Evolutionary conservation across 2,329 filamentous ascomycete genomes (phyloP), one percentile per base, ranked within the genome.

Genomic region (Colletotrichum lini): DNA sequence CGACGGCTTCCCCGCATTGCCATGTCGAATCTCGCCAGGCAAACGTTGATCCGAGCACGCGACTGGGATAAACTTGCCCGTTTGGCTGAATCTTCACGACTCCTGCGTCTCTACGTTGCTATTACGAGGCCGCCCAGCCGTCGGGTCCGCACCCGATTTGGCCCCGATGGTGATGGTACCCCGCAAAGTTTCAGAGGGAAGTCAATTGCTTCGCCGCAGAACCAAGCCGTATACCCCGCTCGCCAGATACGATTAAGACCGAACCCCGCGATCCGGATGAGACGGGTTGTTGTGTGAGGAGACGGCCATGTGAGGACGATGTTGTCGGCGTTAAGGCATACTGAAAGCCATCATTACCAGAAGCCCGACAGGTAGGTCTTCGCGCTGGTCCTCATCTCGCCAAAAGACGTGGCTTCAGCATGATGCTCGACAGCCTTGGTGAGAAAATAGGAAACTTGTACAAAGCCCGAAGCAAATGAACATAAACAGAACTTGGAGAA

Each of bases 1-100:
- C 58, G 57, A 67, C 16, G 57, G n/a, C 52, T 68, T 68, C 68
- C 68, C 68, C 68, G 68, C 68, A 68, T 42, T 63, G 10, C n/a
- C 42, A 68, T 40, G 40, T 52, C 58, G 57, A 50, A 60, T 42
- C 13, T 15, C 35, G 21, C 38, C 50, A 47, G 42, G 5, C 44
- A 63, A 68, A 63, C 45, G 45, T 53, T 59, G 30, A 71, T 59
- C 58, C 52, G 45, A 68, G 49, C 57, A 58, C 65, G 52, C 26
- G 47, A 54, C 38, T 44, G 10, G 64, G 64, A 53, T 68, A 61
- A 52, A 67, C 26, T 70, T 70, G 38, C 67, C 67, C 30, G 26
- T 61, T 67, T 12, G 42, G 67, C 49, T 42, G 56, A 62, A 62
- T 62, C 58, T 58, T 45, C 26, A 58, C 64, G 64, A 57, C 6